Base-by-base conservation (phyloP, 345 rosid species). In the Trapa bicornis region DNA sequence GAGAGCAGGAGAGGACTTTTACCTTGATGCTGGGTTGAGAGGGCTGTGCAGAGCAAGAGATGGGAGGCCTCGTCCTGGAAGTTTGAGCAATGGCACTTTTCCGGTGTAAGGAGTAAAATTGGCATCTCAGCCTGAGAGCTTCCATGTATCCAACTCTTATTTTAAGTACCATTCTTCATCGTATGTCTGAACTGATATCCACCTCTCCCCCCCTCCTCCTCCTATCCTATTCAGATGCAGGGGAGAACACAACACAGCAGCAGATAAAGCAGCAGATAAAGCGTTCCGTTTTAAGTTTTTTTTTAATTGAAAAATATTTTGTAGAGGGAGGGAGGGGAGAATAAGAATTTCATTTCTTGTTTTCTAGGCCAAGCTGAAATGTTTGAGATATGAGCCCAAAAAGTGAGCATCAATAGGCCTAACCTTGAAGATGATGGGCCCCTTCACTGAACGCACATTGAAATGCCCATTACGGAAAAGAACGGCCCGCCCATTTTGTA, bases 11-110 rank as follows among this genome's bases (percentile, higher is more conserved):
- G 47, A 53, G 29, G 64, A 57, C 22, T 58, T 38, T 75, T 79
- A 88, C 97, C 84, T 92, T 92, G 65, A 88, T 86, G 77, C 84
- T 89, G 72, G 80, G 82, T 75, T 85, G 93, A 67, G 89, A 73
- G 70, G 96, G 91, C 71, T 87, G 95, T 61, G 79, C 76, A 6
- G 91, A 87, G 80, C 96, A 88, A 64, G 83, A 74, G 67, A 92
- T 48, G 38, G 61, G 77, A 72, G 79, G 83, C 68, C 77, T 74
- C 61, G 77, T 6, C 67, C 68, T 76, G 71, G 79, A 64, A 74
- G 69, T 72, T 38, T 52, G 65, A 73, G 69, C 68, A 74, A 64
- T 53, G 38, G 38, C 37, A 7, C 3, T 64, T 17, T 38, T 64
- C 8, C n/a, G 39, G 66, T 62, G 57, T 72, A 78, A 53, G 62